Conservation (phyloP, 75 land plant species). For the Selaginella moellendorffii region DNA sequence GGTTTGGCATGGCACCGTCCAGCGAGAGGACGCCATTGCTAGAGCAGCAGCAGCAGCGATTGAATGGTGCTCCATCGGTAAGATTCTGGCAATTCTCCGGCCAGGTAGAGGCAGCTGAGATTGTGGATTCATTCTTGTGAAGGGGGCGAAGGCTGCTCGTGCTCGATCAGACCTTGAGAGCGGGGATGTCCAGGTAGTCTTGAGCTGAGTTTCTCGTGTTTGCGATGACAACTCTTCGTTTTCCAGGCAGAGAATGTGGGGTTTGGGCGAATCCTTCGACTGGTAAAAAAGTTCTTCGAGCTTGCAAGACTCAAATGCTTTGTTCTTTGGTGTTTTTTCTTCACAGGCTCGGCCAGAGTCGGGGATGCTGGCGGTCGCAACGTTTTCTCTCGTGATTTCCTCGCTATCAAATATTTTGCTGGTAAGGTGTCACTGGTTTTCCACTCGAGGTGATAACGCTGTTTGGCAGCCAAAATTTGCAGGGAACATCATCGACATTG, state of each 20-base stretch:
- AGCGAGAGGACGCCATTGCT: constrained; percentile 1
- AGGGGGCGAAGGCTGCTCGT: no score
- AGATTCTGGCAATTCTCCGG: background rate
- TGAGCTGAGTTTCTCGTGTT: background rate
- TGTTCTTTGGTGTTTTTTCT: background rate
- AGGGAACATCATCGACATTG: constrained; percentile 86
- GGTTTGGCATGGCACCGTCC: background rate
- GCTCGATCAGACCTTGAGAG: constrained; percentile 1
- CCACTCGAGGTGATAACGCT: background rate
- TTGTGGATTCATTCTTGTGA: no score
- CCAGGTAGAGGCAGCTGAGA: no score
- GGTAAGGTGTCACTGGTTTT: constrained; percentile 32
- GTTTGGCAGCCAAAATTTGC: constrained; percentile 84
- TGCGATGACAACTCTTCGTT: constrained; percentile 1
- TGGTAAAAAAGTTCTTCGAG: constrained; percentile 31
- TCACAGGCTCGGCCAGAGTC: constrained; percentile 90
- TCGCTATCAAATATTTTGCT: constrained; percentile 67
- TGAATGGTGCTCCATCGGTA: background rate
- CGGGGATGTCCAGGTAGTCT: background rate
- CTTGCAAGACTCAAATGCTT: background rate
- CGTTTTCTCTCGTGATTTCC: constrained; percentile 69
- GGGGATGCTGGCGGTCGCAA: constrained; percentile 48
- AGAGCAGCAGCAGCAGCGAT: constrained; percentile 1
- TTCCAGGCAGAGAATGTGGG: constrained; percentile 79
- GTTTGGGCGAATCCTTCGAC: constrained; percentile 46